Percentiles rank a stretch among this genome's conserved stretches.
These are phyloP conservation scores for Pseudoscleropodium purum DNA, from an alignment of 225 moss, liverwort and hornwort species.

Conservation along the genomic window DNA sequence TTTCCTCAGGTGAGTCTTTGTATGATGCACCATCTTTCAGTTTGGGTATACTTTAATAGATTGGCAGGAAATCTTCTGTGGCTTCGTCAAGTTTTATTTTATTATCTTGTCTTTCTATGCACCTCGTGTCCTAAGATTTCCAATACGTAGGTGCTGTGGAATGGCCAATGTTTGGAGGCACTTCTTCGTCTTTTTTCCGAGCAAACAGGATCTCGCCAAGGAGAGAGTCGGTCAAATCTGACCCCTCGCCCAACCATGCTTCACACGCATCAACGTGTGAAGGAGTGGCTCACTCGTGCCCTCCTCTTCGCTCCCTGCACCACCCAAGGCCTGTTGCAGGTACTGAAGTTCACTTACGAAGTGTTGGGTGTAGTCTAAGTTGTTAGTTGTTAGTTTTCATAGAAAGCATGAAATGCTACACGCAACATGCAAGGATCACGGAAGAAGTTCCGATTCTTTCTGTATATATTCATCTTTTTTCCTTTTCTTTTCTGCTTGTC, in stretches of 20 bases:
- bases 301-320: conserved; percentile 68
- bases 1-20: conserved; percentile 52
- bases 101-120: background rate
- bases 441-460: background rate
- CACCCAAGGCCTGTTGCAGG: conserved; percentile 85
- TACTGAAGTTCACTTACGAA: background rate
- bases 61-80: background rate
- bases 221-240: conserved; percentile 29
- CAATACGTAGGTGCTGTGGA: conserved; percentile 67
- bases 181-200: conserved; percentile 57
- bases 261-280: conserved; percentile 45
- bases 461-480: background rate
- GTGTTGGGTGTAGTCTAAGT: background rate
- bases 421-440: background rate
- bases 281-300: conserved; percentile 68
- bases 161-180: conserved; percentile 54
- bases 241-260: conserved; percentile 20
- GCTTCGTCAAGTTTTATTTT: background rate
- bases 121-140: background rate
- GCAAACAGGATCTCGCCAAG: conserved; percentile 21
- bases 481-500: background rate
- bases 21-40: background rate
- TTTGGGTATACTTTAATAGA: background rate
- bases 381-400: background rate
- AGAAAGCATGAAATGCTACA: background rate